Base-by-base conservation (phyloP, 2,329 filamentous ascomycete species). In the Claviceps quebecensis region DNA sequence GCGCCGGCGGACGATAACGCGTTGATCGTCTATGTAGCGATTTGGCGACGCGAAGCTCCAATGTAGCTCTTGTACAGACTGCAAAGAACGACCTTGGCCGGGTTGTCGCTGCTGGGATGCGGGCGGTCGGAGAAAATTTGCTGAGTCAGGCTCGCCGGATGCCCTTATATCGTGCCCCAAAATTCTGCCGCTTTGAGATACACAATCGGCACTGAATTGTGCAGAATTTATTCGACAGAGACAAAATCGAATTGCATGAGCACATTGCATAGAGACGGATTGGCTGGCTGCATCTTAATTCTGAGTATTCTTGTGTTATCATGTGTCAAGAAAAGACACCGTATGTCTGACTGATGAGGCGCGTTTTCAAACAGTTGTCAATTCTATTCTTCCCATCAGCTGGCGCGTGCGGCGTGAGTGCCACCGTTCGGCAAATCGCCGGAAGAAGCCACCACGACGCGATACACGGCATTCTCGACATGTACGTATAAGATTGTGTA, bases 161-260 rank as follows among this genome's bases (percentile, higher is more conserved):
- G 66, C 66, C 66, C 65, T 69, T 66, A 67, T 65, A 65, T 65
- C 63, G 59, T 67, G 66, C 65, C 66, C 66, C 66, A 62, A 61
- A 63, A 61, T 58, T 63, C 59, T 60, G 62, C 57, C 59, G 58
- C 56, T 52, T 36, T 53, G 56, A 59, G 67, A 69, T 69, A 69
- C 67, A 69, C 67, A 69, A 68, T 37, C 53, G 55, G 56, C 63
- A 66, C 60, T 59, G 55, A 43, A 23, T 49, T 5, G 40, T 22
- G 9, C 29, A 57, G 43, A 55, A 55, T 50, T 48, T 50, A 56
- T 55, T 38, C 17, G 29, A 22, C 29, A 23, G 41, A 29, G 49
- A 34, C 44, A 26, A 43, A 51, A 51, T 41, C 36, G 5, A n/a
- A 47, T 22, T 19, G 9, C 29, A 19, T 11, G 44, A 9, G 3